Conservation (phyloP, 306 rosid genomes). For the Inga oerstediana region DNA sequence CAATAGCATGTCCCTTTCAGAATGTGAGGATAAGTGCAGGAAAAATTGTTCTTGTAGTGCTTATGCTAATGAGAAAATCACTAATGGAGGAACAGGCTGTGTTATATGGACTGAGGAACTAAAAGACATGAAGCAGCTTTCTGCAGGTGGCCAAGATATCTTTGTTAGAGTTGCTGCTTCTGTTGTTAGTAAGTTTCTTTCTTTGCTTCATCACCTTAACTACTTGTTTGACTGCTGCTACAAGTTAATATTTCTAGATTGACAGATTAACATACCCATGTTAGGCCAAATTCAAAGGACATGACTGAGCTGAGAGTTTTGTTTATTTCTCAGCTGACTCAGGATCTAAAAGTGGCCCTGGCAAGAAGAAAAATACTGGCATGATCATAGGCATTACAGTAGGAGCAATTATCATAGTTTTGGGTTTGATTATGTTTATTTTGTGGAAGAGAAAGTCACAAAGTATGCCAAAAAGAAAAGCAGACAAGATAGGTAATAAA, state of each 20-base stretch:
- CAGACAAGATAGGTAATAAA: slow-evolving; percentile 32
- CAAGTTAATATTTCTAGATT: not conserved
- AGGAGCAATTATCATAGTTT: slow-evolving; percentile 33
- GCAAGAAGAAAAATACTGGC: slow-evolving; percentile 19
- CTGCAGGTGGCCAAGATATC: slow-evolving; percentile 39
- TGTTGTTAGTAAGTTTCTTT: slow-evolving; percentile 38
- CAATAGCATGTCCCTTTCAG: slow-evolving; percentile 21
- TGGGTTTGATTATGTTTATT: slow-evolving; percentile 22
- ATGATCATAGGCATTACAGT: slow-evolving; percentile 23
- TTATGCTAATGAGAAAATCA: slow-evolving; percentile 30
- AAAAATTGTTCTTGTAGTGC: slow-evolving; percentile 53
- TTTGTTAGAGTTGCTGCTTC: slow-evolving; percentile 45
- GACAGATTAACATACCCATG: not conserved
- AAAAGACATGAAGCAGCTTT: slow-evolving; percentile 40
- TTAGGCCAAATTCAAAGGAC: not conserved
- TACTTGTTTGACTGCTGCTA: not conserved
- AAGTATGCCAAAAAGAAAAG: not conserved
- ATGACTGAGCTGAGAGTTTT: not conserved
- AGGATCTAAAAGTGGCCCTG: slow-evolving; percentile 23
- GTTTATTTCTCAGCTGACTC: slow-evolving; percentile 30
- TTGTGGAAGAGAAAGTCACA: slow-evolving; percentile 34
- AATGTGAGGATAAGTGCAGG: slow-evolving; percentile 26
- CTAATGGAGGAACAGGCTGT: slow-evolving; percentile 43
- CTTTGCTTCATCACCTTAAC: not conserved
- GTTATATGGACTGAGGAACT: slow-evolving; percentile 41